Percentiles rank a stretch among this genome's conserved stretches.
phyloP scores from a whole-genome alignment of 495 filamentous ascomycete species.

The Penicillium odoratum region DNA sequence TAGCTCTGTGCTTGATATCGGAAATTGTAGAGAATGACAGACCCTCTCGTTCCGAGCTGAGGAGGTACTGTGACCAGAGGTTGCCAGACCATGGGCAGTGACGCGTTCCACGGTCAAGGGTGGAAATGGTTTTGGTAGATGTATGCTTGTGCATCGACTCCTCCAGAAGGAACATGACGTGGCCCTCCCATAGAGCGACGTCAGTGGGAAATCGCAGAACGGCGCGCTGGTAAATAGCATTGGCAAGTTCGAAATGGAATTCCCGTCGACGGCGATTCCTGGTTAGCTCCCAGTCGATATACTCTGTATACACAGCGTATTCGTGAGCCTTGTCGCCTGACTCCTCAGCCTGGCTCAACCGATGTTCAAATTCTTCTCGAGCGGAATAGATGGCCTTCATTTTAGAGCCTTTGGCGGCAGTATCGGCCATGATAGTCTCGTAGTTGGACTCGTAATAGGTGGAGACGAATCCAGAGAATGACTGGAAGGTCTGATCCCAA shows the following conservation, averaged over 20 bases:
- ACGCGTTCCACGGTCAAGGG: conserved; percentile 73
- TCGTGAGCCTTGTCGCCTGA: conserved; percentile 57
- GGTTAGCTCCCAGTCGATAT: conserved; percentile 79
- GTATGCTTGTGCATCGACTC: conserved; percentile 38
- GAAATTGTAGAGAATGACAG: conserved; percentile 77
- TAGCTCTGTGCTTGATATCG: conserved; percentile 87
- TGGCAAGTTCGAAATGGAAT: conserved; percentile 62
- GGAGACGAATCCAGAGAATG: conserved; percentile 78
- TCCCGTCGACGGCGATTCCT: conserved; percentile 54
- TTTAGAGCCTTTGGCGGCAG: conserved; percentile 61
- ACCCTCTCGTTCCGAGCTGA: conserved; percentile 75
- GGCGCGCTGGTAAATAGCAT: conserved; percentile 77
- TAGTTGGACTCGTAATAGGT: conserved; percentile 72
- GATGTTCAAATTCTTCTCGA: conserved; percentile 72
- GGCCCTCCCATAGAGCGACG: conserved; percentile 75
- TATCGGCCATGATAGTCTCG: conserved; percentile 75
- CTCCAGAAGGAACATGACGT: conserved; percentile 67
- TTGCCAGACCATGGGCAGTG: conserved; percentile 92
- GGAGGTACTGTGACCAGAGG: conserved; percentile 85
- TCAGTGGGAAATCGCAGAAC: conserved; percentile 67
- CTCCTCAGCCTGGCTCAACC: conserved; percentile 59
- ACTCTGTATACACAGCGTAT: conserved; percentile 64
- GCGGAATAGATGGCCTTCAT: conserved; percentile 67
- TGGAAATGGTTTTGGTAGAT: conserved; percentile 42
- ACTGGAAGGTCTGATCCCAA: conserved; percentile 83